Base-by-base conservation (phyloP, 352 stramenopile species). In the Pythium brassicae region DNA sequence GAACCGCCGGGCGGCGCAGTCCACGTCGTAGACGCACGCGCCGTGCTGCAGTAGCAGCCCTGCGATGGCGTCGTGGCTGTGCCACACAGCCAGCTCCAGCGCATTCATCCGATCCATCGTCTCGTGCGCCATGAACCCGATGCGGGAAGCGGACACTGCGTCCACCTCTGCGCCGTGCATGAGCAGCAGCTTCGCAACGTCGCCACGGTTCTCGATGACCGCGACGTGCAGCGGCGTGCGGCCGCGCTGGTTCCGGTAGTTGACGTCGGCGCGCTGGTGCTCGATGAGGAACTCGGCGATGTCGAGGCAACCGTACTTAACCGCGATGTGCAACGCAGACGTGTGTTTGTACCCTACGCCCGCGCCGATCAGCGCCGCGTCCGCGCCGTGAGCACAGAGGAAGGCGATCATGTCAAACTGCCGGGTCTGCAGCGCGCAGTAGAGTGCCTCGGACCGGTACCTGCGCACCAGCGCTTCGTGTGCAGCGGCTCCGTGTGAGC, bases 201-300 rank as follows among this genome's bases (percentile, higher is more conserved):
- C 29, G 7, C 17, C 3, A 2, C 26, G 27, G 9, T 22, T 22
- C n/a, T 53, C 48, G 11, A 43, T 53, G 7, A 53, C 48, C 2
- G 48, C 48, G 15, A 22, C 32, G 22, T 53, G 48, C 9, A 53
- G 48, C 9, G 48, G 48, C 23, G 48, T 43, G 29, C 48, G 48
- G 4, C 48, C 48, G 48, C 48, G 48, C 48, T 53, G 48, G 25
- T 53, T 53, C 29, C 48, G 48, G 39, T 29, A 53, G n/a, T 53
- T 43, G 12, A 53, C 48, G 48, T 53, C 48, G 15, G 48, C 48
- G 23, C n/a, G 27, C 29, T 53, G 48, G 29, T 2, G 22, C 15
- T 53, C 48, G 29, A 53, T 44, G 25, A 53, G 48, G 25, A 43
- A 53, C 27, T 53, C 48, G 12, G 29, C 29, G 48, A 53, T 14